A percentile compares a stretch with the other conserved stretches of the same genome.
phyloP scores from a whole-genome alignment of 495 filamentous ascomycete genomes.

The Bacidia rubella region DNA sequence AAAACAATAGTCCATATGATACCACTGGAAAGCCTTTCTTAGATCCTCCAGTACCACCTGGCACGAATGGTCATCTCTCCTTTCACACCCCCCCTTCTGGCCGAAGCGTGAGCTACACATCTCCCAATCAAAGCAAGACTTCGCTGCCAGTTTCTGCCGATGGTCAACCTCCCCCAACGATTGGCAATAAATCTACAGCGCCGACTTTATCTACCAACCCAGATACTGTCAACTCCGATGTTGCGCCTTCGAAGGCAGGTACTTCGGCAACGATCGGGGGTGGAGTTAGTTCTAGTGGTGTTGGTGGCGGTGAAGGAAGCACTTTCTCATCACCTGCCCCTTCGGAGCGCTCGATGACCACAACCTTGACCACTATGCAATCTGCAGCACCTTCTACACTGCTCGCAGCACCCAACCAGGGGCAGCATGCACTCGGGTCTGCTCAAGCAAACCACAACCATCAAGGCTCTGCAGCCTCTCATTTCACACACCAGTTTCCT shows the following conservation, averaged over 20 bases:
- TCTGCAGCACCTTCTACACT: constrained; percentile 61
- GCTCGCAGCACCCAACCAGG: constrained; percentile 29
- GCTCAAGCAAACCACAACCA: constrained; percentile 17
- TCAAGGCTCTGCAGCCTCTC: constrained; percentile 22
- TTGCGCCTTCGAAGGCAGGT: constrained; percentile 64
- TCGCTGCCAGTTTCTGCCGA: constrained; percentile 46
- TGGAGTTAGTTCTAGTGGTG: constrained; percentile 46
- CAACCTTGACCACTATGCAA: constrained; percentile 92
- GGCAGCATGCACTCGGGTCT: constrained; percentile 24
- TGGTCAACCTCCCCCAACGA: constrained; percentile 41
- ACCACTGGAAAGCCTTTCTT: constrained; percentile 39
- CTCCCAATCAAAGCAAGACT: constrained; percentile 33
- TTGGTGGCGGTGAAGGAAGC: constrained; percentile 54
- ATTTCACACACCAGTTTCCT: constrained; percentile 89
- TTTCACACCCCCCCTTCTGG: constrained; percentile 33
- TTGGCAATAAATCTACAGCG: constrained; percentile 56
- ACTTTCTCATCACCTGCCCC: constrained; percentile 91
- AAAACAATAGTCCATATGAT: constrained; percentile 77
- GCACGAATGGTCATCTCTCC: constrained; percentile 44
- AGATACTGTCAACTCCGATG: constrained; percentile 59
- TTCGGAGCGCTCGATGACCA: constrained; percentile 81
- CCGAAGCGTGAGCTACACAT: constrained; percentile 28
- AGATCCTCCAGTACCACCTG: constrained; percentile 28
- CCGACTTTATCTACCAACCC: constrained; percentile 71
- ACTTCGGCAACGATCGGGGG: constrained; percentile 56